A percentile compares a stretch with the other conserved stretches of the same genome.
These are phyloP conservation scores for Alternaria consortialis DNA, from an alignment of 2,329 filamentous ascomycete species.

Conservation along the genomic window DNA sequence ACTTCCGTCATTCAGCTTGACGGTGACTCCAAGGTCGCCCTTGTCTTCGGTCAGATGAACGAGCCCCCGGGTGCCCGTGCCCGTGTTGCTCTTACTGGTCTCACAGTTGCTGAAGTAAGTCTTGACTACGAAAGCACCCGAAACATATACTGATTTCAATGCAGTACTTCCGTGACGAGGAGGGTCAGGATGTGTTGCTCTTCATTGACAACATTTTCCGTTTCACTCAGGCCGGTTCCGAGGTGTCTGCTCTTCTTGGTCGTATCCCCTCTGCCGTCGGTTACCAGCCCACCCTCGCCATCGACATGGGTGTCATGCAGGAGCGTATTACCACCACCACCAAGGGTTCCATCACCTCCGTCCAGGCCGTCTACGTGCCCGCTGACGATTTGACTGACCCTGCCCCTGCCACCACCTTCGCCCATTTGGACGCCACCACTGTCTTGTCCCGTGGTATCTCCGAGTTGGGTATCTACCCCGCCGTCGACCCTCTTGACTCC, in stretches of 20 bases:
- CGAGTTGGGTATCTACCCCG: conserved; percentile 99
- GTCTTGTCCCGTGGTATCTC: conserved; percentile 99
- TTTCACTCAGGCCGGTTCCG: conserved; percentile 79
- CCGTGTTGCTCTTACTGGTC: conserved; percentile 96
- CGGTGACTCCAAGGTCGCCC: conserved; percentile 98
- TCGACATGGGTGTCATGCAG: conserved; percentile 70
- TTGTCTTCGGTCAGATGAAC: conserved; percentile 99
- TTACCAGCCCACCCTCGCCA: conserved; percentile 69
- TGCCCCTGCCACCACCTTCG: conserved; percentile 98
- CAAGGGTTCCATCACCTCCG: conserved; percentile 99
- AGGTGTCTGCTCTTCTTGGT: conserved; percentile 98
- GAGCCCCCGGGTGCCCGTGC: conserved; percentile 99
- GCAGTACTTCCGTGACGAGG: conserved; percentile 82
- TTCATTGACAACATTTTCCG: conserved; percentile 99
- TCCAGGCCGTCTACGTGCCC: conserved; percentile 99
- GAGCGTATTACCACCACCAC: conserved; percentile 99
- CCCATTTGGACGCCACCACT: conserved; percentile 99
- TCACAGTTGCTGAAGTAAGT: conserved; percentile 20
- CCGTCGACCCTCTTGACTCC: conserved; percentile 99
- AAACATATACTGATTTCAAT: too few relatives aligned
- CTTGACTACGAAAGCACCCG: background rate
- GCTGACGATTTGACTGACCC: conserved; percentile 99
- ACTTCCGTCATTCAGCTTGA: conserved; percentile 99
- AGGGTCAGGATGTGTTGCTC: conserved; percentile 96
- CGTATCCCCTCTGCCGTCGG: conserved; percentile 99